Conservation (phyloP, 2,329 filamentous ascomycete genomes). For the Apiospora pterosperma region DNA sequence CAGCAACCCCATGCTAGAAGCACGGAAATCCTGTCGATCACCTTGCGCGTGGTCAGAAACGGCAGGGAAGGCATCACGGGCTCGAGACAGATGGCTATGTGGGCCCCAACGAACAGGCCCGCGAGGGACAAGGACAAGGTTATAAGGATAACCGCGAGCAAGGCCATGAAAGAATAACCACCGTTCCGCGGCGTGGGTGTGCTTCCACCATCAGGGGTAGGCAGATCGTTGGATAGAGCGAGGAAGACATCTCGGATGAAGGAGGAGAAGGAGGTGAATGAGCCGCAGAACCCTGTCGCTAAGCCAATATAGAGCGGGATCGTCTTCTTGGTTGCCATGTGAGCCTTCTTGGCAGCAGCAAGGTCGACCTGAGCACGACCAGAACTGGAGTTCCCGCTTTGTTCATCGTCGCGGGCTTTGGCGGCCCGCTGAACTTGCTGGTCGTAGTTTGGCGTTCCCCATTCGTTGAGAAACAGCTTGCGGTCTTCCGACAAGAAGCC, state of each 20-base stretch:
- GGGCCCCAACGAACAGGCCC: conserved; percentile 69
- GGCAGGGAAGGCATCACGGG: conserved; percentile 58
- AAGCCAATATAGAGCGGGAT: conserved; percentile 86
- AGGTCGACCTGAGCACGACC: conserved; percentile 28
- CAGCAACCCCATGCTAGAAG: conserved; percentile 71
- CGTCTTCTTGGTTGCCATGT: conserved; percentile 71
- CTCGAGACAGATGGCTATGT: conserved; percentile 65
- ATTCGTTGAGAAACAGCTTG: conserved; percentile 68
- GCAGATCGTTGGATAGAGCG: conserved; percentile 71
- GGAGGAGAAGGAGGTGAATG: conserved; percentile 84
- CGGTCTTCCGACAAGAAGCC: conserved; percentile 81
- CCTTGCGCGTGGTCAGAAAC: conserved; percentile 50
- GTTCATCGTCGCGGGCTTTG: conserved; percentile 33
- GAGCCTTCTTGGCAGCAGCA: conserved; percentile 50
- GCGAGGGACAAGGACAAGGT: conserved; percentile 69
- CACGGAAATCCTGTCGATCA: conserved; percentile 62
- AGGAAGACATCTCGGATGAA: conserved; percentile 81
- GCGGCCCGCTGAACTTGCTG: conserved; percentile 30
- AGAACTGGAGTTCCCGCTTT: conserved; percentile 22
- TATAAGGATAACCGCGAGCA: conserved; percentile 69
- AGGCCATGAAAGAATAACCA: conserved; percentile 80
- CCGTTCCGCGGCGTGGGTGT: conserved; percentile 53
- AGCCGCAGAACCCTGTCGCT: conserved; percentile 83
- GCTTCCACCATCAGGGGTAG: conserved; percentile 40
- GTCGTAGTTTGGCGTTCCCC: conserved; percentile 46